Conservation (phyloP, 441 rosid species). For the Iberis amara region DNA sequence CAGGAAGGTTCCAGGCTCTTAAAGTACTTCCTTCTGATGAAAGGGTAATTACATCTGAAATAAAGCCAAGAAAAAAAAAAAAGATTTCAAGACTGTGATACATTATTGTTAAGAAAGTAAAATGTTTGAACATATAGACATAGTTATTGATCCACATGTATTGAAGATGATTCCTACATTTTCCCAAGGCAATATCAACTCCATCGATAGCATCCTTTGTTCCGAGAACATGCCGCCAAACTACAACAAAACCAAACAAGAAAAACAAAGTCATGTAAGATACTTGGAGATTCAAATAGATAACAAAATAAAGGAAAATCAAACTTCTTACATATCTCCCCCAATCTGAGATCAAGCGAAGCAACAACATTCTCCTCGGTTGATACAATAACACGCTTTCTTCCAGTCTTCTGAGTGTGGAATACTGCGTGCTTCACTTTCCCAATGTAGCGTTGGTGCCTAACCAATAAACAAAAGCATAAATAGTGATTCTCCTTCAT, state of each 20-base stretch:
- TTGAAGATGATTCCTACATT: constrained; percentile 43
- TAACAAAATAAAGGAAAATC: constrained; percentile 7
- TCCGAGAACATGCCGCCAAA: constrained; percentile 93
- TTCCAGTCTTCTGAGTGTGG: constrained; percentile 94
- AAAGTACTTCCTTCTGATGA: constrained; percentile 72
- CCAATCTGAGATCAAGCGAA: constrained; percentile 90
- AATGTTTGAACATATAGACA: neutral
- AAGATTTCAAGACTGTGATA: constrained; percentile 8
- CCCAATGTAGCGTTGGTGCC: constrained; percentile 91
- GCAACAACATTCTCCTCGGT: constrained; percentile 93
- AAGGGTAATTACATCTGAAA: constrained; percentile 80
- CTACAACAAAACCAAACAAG: constrained; percentile 42
- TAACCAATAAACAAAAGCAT: constrained; percentile 18
- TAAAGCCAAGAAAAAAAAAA: constrained; percentile 23
- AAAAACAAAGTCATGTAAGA: neutral
- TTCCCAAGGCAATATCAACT: constrained; percentile 77
- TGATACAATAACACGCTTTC: constrained; percentile 90
- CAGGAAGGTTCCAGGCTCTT: constrained; percentile 99
- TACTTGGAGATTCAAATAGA: constrained; percentile 12
- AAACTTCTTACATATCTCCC: constrained; percentile 71
- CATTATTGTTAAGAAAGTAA: constrained; percentile 7
- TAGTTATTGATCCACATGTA: neutral
- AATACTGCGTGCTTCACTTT: constrained; percentile 95
- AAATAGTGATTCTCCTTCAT: constrained; percentile 3
- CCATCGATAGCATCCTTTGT: constrained; percentile 61